Base-by-base conservation (phyloP, 2,329 filamentous ascomycete species). In the Alternaria panax region DNA sequence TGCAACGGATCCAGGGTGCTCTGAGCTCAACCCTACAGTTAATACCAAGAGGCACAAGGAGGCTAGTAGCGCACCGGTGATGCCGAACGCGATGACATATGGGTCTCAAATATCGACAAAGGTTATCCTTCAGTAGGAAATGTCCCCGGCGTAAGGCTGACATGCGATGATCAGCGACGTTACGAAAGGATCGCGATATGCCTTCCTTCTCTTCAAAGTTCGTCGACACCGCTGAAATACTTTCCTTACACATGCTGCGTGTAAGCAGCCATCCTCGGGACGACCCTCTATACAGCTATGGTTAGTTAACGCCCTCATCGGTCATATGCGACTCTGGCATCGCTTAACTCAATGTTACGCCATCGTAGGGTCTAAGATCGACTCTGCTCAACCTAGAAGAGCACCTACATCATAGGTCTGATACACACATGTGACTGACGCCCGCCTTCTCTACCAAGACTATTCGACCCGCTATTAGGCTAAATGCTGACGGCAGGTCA, bases 221-320 rank as follows among this genome's bases (percentile, higher is more conserved):
- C 14, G 27, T 47, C 18, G 28, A 46, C 42, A 30, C 25, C 42
- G 34, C 42, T 56, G 32, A 40, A 38, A 30, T 7, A 22, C 24
- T 20, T 51, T 27, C 41, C 38, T 53, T 30, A 42, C 28, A 42
- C 42, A 47, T 42, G 67, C 66, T 64, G 45, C 28, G 65, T 69
- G 64, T 72, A 67, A 70, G 70, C 71, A 60, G 66, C 64, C 65
- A 62, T 62, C 57, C 65, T 64, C 68, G 67, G 70, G 60, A 68
- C 69, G 71, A 68, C 63, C 68, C 70, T 72, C 64, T 57, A 59
- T 62, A 62, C 59, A 45, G 51, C 45, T 43, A 63, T 57, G 61
- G 51, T 57, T 53, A 38, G 25, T 36, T 36, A 54, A 57, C 47
- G 55, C 53, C 55, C 32, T 59, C 43, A 48, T 54, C 18, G 48